phyloP scores from a whole-genome alignment of 31 red algal genomes.

The Odonthalia washingtoniensis region DNA sequence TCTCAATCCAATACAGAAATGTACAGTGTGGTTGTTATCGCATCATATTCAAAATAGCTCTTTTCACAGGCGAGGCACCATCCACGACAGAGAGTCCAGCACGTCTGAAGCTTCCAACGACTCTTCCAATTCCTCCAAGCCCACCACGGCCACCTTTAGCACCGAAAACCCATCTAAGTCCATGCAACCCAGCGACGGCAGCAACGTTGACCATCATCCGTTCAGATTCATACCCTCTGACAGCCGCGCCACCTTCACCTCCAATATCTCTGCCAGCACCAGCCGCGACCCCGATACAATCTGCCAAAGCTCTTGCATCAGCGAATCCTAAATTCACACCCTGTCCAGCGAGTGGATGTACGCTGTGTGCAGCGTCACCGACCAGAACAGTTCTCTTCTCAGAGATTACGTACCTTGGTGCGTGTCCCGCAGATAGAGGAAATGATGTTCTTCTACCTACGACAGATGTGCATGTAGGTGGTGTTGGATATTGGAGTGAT shows the following conservation, averaged over 20 bases:
- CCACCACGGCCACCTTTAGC: too few species aligned
- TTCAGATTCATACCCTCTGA: constrained; percentile 63
- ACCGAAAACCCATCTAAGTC: constrained; percentile 48
- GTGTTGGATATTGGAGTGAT: background rate
- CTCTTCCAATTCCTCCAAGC: background rate
- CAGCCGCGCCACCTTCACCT: constrained; percentile 56
- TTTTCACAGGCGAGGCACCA: constrained; percentile 48
- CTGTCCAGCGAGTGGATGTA: constrained; percentile 98
- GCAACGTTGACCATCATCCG: constrained; percentile 52
- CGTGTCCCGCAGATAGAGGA: constrained; percentile 79
- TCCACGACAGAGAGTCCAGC: constrained; percentile 62
- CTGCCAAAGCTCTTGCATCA: constrained; percentile 68
- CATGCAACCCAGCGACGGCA: constrained; percentile 61
- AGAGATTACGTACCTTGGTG: constrained; percentile 62
- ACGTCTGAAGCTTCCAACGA: constrained; percentile 30
- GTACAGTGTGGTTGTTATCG: constrained; percentile 15
- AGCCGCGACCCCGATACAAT: constrained; percentile 56
- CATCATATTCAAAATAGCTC: constrained; percentile 58
- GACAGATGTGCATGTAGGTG: constrained; percentile 39
- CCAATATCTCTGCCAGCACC: constrained; percentile 84
- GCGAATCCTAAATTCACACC: constrained; percentile 98
- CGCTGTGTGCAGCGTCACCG: constrained; percentile 96
- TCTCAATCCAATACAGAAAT: background rate
- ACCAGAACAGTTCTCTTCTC: constrained; percentile 80
- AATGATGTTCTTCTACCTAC: constrained; percentile 66